These are phyloP conservation scores for Recurvomyces mirabilis DNA, from an alignment of 495 filamentous ascomycete genomes.

Conservation along the genomic window DNA sequence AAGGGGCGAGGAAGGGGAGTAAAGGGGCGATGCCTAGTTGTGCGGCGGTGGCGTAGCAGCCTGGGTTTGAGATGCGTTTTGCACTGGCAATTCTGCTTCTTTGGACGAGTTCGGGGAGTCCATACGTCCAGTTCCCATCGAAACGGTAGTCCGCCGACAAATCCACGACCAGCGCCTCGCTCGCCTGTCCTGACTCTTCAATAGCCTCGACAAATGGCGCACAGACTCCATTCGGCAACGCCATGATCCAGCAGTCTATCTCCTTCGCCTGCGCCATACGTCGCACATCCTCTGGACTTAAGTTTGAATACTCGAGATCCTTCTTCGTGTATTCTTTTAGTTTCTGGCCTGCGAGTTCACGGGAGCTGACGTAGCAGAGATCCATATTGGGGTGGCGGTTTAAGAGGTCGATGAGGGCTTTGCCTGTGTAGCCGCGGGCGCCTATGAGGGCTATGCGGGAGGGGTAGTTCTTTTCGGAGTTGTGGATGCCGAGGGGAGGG, in stretches of 20 bases:
- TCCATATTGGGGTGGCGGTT: conserved; percentile 92
- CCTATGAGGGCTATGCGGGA: conserved; percentile 86
- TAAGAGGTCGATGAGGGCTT: conserved; percentile 80
- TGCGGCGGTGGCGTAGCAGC: conserved; percentile 94
- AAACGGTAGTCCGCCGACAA: conserved; percentile 94
- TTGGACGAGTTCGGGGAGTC: conserved; percentile 78
- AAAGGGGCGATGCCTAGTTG: conserved; percentile 84
- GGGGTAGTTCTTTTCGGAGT: conserved; percentile 70
- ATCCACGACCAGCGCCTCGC: conserved; percentile 81
- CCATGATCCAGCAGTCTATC: conserved; percentile 98
- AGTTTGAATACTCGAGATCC: conserved; percentile 88
- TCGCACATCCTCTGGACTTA: conserved; percentile 78
- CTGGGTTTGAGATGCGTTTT: conserved; percentile 84
- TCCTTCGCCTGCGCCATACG: conserved; percentile 84
- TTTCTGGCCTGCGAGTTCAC: conserved; percentile 83
- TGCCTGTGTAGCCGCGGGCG: conserved; percentile 90
- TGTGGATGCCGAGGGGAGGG: conserved; percentile 88
- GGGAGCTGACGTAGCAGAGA: conserved; percentile 84
- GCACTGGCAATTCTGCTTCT: conserved; percentile 68
- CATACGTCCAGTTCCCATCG: conserved; percentile 83
- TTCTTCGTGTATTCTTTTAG: conserved; percentile 85
- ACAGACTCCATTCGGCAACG: conserved; percentile 92
- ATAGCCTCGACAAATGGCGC: conserved; percentile 92
- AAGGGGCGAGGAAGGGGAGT: conserved; percentile 53
- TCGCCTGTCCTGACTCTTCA: conserved; percentile 54